These are phyloP conservation scores for Chalciporus piperatus DNA, from an alignment of 768 basidiomycete species.

Conservation along the genomic window DNA sequence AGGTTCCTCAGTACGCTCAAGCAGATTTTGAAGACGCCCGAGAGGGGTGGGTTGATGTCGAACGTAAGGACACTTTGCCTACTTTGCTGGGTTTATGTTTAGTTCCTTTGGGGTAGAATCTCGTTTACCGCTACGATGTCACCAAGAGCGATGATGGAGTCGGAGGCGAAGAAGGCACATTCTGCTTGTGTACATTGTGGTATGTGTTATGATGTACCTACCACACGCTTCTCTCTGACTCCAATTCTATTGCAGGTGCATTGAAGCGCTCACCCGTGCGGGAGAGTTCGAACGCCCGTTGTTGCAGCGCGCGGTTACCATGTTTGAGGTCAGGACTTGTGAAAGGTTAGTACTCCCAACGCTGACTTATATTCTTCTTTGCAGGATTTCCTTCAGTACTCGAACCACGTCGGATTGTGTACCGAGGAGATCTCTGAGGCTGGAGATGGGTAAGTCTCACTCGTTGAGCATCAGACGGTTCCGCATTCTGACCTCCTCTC, in stretches of 20 bases:
- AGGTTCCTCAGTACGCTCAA: conserved; percentile 85
- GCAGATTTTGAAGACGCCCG: conserved; percentile 80
- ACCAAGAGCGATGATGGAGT: conserved; percentile 87
- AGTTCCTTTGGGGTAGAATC: conserved; percentile 45
- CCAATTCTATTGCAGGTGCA: conserved; percentile 48
- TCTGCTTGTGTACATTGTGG: conserved; percentile 87
- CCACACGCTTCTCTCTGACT: background rate
- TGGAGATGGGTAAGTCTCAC: conserved; percentile 66
- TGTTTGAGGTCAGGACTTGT: conserved; percentile 75
- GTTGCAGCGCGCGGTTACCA: conserved; percentile 66
- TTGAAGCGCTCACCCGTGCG: conserved; percentile 87
- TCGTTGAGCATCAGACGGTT: background rate
- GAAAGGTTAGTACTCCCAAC: background rate
- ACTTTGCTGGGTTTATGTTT: background rate
- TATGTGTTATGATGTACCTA: conserved; percentile 25
- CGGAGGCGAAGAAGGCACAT: conserved; percentile 94
- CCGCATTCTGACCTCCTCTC: conserved; percentile 1
- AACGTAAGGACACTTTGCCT: conserved; percentile 46
- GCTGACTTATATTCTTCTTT: background rate
- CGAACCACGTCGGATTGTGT: conserved; percentile 85
- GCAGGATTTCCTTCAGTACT: conserved; percentile 75
- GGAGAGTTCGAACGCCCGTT: conserved; percentile 72
- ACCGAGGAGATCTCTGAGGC: conserved; percentile 84
- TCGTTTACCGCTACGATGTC: conserved; percentile 90
- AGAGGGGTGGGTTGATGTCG: conserved; percentile 87